Evolutionary conservation across 2,329 filamentous ascomycete genomes (phyloP).

Genomic region (Paraphaeosphaeria sporulosa): DNA sequence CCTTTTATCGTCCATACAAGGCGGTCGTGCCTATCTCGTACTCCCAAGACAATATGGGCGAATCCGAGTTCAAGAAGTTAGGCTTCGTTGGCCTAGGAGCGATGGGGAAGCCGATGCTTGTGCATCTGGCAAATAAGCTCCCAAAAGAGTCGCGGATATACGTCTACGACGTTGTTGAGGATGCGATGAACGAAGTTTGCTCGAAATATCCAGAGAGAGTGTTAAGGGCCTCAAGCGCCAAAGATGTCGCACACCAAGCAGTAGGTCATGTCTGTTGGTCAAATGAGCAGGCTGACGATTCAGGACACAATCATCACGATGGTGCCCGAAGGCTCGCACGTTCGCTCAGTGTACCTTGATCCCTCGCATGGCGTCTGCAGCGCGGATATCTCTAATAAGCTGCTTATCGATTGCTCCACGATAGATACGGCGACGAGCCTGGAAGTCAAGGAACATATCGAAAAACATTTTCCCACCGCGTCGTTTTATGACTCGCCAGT

Average conservation of each 20-base stretch:
- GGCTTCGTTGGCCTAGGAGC: constrained; percentile 64
- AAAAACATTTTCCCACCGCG: constrained; percentile 48
- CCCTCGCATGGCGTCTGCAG: constrained; percentile 53
- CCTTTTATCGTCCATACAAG: not conserved
- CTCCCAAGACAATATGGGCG: constrained; percentile 27
- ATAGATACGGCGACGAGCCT: constrained; percentile 63
- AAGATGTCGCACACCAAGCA: constrained; percentile 59
- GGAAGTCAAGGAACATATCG: constrained; percentile 52
- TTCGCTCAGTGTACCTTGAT: constrained; percentile 60
- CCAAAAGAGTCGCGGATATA: constrained; percentile 53
- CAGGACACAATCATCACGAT: constrained; percentile 62
- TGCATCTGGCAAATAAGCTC: constrained; percentile 59
- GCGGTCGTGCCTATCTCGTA: not conserved
- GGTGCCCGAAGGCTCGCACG: constrained; percentile 62
- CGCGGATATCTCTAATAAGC: constrained; percentile 52
- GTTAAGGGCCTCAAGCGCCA: constrained; percentile 52
- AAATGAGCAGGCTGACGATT: constrained; percentile 1
- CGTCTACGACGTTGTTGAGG: constrained; percentile 58
- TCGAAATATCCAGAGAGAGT: constrained; percentile 51
- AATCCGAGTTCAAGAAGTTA: constrained; percentile 38
- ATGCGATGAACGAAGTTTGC: constrained; percentile 54
- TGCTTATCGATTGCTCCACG: constrained; percentile 64
- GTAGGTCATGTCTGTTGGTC: constrained; percentile 44
- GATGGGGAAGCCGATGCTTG: constrained; percentile 64
- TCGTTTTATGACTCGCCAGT: constrained; percentile 63